Percentiles rank a stretch among this genome's conserved stretches.
phyloP scores from a whole-genome alignment of 805 yeast genomes.

The Yamadazyma insecticola region DNA sequence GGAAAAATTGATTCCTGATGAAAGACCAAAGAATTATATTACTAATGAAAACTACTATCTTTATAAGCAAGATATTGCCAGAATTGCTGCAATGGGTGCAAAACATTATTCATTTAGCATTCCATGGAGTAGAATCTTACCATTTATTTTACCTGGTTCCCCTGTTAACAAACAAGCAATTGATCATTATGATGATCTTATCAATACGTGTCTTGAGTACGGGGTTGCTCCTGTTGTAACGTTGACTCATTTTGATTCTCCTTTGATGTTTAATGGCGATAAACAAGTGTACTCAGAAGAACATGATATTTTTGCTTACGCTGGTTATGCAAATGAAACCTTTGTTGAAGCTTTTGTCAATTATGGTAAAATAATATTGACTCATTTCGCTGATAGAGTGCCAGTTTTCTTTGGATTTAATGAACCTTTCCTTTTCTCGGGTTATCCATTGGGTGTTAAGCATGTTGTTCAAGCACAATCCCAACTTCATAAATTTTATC shows the following conservation, averaged over 20 bases:
- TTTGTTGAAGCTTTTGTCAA: constrained; percentile 27
- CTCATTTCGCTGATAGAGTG: constrained; percentile 26
- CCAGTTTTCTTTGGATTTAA: constrained; percentile 26
- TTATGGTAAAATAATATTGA: constrained; percentile 25
- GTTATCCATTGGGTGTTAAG: constrained; percentile 18
- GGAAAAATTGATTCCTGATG: constrained; percentile 16
- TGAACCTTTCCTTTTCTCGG: constrained; percentile 21
- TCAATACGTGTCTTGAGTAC: constrained; percentile 16
- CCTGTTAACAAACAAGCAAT: constrained; percentile 25
- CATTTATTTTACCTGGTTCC: constrained; percentile 23
- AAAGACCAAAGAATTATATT: constrained; percentile 15
- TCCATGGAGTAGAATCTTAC: constrained; percentile 32
- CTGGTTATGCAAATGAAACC: constrained; percentile 20
- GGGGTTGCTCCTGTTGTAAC: constrained; percentile 25
- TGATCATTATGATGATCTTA: constrained; percentile 18
- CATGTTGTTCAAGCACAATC: constrained; percentile 21
- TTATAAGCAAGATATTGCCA: constrained; percentile 27
- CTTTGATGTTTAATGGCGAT: constrained; percentile 8
- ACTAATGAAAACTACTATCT: constrained; percentile 27
- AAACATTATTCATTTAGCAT: constrained; percentile 27
- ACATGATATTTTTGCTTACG: constrained; percentile 7
- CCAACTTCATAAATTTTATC: constrained; percentile 16
- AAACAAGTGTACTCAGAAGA: neutral
- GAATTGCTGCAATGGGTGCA: constrained; percentile 28
- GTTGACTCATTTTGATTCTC: constrained; percentile 31